These are phyloP conservation scores for Tulasnella sp. DNA, from an alignment of 768 basidiomycete genomes.

Conservation along the genomic window DNA sequence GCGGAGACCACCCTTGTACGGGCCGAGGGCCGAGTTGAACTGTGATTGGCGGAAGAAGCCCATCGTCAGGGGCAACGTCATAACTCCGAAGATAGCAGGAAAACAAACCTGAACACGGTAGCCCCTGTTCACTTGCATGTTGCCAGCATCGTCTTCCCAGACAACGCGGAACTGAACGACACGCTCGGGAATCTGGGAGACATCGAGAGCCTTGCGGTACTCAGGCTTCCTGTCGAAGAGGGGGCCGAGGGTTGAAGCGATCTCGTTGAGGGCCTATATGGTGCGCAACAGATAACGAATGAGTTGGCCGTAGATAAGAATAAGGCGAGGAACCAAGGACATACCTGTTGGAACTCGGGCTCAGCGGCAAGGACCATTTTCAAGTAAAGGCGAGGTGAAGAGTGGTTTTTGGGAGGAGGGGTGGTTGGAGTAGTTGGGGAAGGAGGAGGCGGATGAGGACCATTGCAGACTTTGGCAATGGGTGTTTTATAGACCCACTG, in stretches of 20 bases:
- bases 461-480: conserved; percentile 2
- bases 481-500: conserved; percentile 11
- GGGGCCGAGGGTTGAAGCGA: conserved; percentile 61
- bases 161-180: conserved; percentile 70
- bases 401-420: neutral
- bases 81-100: conserved; percentile 13
- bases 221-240: conserved; percentile 69
- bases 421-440: neutral
- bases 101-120: conserved; percentile 68
- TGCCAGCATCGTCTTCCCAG: conserved; percentile 73
- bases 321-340: conserved; percentile 25
- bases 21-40: conserved; percentile 79
- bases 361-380: conserved; percentile 53
- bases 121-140: conserved; percentile 69
- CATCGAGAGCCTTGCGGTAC: conserved; percentile 68
- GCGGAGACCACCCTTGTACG: conserved; percentile 78
- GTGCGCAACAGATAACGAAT: conserved; percentile 23
- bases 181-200: conserved; percentile 62
- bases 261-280: conserved; percentile 64
- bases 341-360: conserved; percentile 70
- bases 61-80: neutral
- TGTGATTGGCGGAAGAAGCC: conserved; percentile 40
- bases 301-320: conserved; percentile 14
- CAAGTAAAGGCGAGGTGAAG: neutral
- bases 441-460: conserved; percentile 22